Evolutionary conservation across 2,329 filamentous ascomycete species (phyloP).

Genomic region (Sporothrix mexicana): DNA sequence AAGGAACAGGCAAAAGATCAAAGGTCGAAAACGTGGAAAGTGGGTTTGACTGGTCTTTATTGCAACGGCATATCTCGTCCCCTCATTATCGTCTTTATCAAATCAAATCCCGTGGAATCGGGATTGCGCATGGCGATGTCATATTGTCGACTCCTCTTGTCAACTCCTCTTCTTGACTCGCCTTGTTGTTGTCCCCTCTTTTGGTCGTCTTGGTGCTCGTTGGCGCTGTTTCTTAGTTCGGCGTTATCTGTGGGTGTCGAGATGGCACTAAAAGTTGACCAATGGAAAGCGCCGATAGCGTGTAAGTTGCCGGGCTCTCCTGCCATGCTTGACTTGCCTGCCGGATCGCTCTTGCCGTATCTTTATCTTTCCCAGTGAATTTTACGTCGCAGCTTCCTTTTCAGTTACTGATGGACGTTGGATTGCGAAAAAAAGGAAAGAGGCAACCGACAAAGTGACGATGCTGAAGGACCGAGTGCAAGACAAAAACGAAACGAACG

Average conservation of each 20-base stretch:
- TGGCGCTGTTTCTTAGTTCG: neutral
- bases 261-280: neutral
- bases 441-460: too few relatives aligned
- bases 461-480: too few relatives aligned
- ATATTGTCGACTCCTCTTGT: neutral
- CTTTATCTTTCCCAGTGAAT: neutral
- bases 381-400: too few relatives aligned
- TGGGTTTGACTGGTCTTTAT: constrained; percentile 26
- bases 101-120: constrained; percentile 22
- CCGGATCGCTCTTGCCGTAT: neutral
- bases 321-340: neutral
- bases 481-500: too few relatives aligned
- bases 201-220: neutral
- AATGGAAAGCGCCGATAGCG: constrained; percentile 23
- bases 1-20: neutral
- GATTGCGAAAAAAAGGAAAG: too few relatives aligned
- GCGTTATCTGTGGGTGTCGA: constrained; percentile 11
- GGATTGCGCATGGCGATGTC: neutral
- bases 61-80: neutral
- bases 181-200: neutral
- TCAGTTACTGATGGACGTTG: too few relatives aligned
- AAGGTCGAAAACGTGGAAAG: neutral
- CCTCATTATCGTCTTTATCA: neutral
- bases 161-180: neutral
- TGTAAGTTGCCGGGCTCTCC: neutral